Conservation (phyloP, 768 basidiomycete genomes). For the Arthromyces matolae region DNA sequence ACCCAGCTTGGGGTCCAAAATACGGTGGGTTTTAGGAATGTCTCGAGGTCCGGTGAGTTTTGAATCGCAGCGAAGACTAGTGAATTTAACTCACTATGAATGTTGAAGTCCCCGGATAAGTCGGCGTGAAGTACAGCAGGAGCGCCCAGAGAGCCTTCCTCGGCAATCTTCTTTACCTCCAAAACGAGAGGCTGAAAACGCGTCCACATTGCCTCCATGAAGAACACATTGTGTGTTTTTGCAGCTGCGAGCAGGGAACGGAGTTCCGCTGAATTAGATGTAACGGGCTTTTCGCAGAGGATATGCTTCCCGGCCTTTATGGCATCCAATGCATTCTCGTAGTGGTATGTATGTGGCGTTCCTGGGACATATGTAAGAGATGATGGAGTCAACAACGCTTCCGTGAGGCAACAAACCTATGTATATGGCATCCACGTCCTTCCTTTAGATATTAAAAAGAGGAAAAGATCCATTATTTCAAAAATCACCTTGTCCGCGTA, state of each 20-base stretch:
- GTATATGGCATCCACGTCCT: conserved; percentile 77
- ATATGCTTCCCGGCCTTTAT: conserved; percentile 81
- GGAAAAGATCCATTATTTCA: background rate
- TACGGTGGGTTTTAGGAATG: conserved; percentile 64
- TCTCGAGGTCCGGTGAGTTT: conserved; percentile 34
- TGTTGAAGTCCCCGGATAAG: conserved; percentile 64
- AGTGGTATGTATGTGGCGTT: conserved; percentile 84
- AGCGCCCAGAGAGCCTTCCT: conserved; percentile 60
- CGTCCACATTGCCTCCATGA: conserved; percentile 94
- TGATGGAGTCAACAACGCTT: background rate
- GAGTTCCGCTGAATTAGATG: conserved; percentile 71
- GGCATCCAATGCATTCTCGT: conserved; percentile 69
- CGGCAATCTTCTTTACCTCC: conserved; percentile 62
- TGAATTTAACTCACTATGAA: conserved; percentile 48
- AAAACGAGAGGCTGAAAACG: conserved; percentile 68
- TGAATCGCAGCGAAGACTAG: background rate
- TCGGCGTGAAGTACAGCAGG: conserved; percentile 73
- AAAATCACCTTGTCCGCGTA: conserved; percentile 57
- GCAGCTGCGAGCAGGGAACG: conserved; percentile 71
- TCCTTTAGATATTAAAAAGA: background rate
- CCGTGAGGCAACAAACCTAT: conserved; percentile 43
- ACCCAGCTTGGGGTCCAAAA: conserved; percentile 74
- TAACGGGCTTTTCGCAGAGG: conserved; percentile 87
- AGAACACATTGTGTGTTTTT: conserved; percentile 74
- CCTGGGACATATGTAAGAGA: conserved; percentile 34